Percentiles rank a stretch among this genome's conserved stretches.
Conservation (phyloP, 768 basidiomycete species). For the Tylopilus sp. region DNA sequence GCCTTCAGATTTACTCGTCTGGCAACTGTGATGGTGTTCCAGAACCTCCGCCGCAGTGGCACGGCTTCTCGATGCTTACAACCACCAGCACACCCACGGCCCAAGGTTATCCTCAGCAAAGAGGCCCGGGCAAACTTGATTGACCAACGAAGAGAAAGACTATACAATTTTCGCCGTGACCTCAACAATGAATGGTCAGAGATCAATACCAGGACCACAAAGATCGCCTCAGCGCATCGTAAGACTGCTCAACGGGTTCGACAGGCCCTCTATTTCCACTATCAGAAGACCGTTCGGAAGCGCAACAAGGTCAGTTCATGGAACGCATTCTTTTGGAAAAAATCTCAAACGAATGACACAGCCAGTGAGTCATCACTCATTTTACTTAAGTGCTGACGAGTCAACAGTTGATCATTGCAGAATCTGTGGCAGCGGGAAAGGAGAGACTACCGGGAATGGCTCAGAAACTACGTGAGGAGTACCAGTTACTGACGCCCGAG, state of each 20-base stretch:
- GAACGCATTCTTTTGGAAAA: not conserved
- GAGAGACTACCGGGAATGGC: not conserved
- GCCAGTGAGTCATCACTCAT: not conserved
- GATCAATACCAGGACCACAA: not conserved
- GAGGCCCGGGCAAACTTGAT: not conserved
- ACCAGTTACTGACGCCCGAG: not conserved
- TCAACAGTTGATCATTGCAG: too few relatives aligned
- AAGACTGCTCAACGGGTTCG: not conserved
- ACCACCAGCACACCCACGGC: not conserved
- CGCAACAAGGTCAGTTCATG: not conserved
- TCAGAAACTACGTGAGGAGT: not conserved
- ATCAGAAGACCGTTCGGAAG: not conserved
- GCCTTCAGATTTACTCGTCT: too few relatives aligned
- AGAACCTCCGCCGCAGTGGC: not conserved
- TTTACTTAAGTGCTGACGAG: too few relatives aligned
- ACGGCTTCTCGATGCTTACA: not conserved
- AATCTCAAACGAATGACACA: not conserved
- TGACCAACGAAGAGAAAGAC: not conserved
- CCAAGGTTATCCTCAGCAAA: not conserved
- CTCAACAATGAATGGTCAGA: not conserved
- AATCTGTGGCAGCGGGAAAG: too few relatives aligned
- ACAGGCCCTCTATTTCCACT: not conserved
- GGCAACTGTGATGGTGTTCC: too few relatives aligned
- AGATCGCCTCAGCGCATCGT: not conserved
- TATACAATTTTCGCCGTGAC: not conserved